phyloP scores from a whole-genome alignment of 1,284 basidiomycete species.

The Spongiforma sp. region DNA sequence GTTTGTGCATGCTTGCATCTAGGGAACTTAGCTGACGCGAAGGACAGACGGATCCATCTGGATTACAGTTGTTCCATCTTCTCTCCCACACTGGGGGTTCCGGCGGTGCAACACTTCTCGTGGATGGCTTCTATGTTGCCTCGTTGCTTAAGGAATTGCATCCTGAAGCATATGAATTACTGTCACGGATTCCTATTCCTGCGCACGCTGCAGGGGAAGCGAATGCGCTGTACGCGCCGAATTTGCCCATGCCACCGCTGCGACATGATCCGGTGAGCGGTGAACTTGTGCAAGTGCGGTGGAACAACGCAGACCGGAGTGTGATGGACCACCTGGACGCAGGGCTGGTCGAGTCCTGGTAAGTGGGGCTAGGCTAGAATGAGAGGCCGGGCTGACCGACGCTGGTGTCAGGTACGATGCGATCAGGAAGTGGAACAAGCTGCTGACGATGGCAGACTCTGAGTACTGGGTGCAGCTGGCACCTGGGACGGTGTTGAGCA shows the following conservation, averaged over 20 bases:
- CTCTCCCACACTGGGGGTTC: conserved; percentile 83
- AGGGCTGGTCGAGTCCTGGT: conserved; percentile 74
- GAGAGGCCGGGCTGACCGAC: conserved; percentile 12
- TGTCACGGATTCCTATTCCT: conserved; percentile 75
- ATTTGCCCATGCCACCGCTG: conserved; percentile 63
- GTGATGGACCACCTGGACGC: conserved; percentile 69
- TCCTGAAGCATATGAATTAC: conserved; percentile 74
- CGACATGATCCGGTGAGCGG: conserved; percentile 66
- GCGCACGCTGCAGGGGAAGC: conserved; percentile 90
- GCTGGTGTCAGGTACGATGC: conserved; percentile 84
- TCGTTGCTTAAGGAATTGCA: conserved; percentile 76
- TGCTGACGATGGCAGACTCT: conserved; percentile 79
- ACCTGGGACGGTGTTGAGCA: conserved; percentile 79
- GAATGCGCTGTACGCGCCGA: conserved; percentile 66
- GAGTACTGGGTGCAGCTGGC: conserved; percentile 92
- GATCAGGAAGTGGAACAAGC: conserved; percentile 77
- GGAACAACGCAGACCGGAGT: conserved; percentile 96
- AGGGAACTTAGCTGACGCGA: conserved; percentile 18
- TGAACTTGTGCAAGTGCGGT: conserved; percentile 80
- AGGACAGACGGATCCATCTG: conserved; percentile 87
- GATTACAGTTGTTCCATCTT: conserved; percentile 95
- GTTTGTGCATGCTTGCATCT: conserved; percentile 45
- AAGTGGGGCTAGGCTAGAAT: conserved; percentile 21
- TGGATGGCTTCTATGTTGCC: conserved; percentile 95
- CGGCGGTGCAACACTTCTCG: conserved; percentile 89